phyloP scores from a whole-genome alignment of 257 asterid genomes.

The Coffea eugenioides region DNA sequence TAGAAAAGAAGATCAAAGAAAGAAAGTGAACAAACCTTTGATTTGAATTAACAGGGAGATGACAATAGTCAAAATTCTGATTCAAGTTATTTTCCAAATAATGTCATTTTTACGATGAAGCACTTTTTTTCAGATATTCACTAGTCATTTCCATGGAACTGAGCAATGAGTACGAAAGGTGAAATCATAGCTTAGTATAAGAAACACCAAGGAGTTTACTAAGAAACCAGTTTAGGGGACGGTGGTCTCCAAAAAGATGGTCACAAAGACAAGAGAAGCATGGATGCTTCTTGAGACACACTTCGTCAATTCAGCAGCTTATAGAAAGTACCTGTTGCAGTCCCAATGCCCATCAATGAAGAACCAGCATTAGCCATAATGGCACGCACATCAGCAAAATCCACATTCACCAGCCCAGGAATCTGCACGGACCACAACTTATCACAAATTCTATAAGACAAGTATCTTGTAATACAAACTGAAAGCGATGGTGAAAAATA shows the following conservation, averaged over 20 bases:
- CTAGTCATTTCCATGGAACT: background rate
- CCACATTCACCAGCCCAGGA: conserved; percentile 94
- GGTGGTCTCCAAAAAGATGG: background rate
- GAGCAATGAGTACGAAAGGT: background rate
- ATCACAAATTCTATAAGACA: conserved; percentile 3
- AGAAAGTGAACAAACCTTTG: background rate
- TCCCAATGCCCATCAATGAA: conserved; percentile 93
- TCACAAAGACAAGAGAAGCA: background rate
- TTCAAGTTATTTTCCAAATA: background rate
- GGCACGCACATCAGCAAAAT: conserved; percentile 97
- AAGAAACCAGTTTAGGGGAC: background rate
- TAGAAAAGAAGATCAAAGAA: background rate
- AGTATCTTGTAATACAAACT: background rate
- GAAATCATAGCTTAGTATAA: background rate
- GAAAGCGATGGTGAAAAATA: background rate
- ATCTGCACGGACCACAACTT: conserved; percentile 55
- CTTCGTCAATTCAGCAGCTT: conserved; percentile 10
- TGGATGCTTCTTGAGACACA: background rate
- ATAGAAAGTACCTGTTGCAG: conserved; percentile 72
- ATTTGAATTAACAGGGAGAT: background rate
- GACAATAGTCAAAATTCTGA: background rate
- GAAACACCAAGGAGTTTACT: background rate
- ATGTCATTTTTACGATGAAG: background rate
- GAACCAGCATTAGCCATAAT: conserved; percentile 97
- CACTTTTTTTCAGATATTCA: background rate